Evolutionary conservation across 148 eudicot genomes (phyloP), one percentile per base, ranked within the genome.

Genomic region (Simmondsia chinensis): DNA sequence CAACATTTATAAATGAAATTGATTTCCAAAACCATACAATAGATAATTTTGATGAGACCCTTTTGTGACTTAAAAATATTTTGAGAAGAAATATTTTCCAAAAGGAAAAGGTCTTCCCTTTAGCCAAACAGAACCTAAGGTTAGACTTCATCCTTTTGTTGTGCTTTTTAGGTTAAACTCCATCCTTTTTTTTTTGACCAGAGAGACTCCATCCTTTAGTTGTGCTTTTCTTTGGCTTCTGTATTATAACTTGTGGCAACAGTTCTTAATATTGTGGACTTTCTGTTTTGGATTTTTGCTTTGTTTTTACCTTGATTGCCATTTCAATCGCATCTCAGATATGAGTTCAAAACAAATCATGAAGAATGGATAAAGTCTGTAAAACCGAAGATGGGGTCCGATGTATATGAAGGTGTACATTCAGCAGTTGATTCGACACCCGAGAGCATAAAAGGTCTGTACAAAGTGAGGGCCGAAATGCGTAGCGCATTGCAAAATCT

Each of bases 391-490:
- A 59, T 88, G 54, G 72, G 73, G 19, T 61, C 77, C 68, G 71
- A 63, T 49, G 66, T 69, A 39, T 68, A 79, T 51, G 60, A 45
- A 50, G 71, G 46, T 57, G 66, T 74, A 52, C 62, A 5, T 65
- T 62, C 72, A 41, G 73, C 77, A 39, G 34, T 77, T 29, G 59
- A 46, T 54, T 46, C 73, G 36, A 44, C 59, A 12, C 55, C 42
- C 16, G 79, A 75, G 41, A 64, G 75, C 51, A 45, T 77, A 12
- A 88, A 77, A 60, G 28, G 29, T 46, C 49, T 83, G 43, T 88
- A 83, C 49, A 88, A 80, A 77, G 89, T 80, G 40, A 77, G 85
- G 66, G 58, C 65, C 2, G 96, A 88, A 59, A 55, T 88, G 75
- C 66, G 80, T 52, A 52, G 56, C 31, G 86, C 87, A 48, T 52